These are phyloP conservation scores for Pestalotiopsis sp. DNA, from an alignment of 2,329 filamentous ascomycete species.

Conservation along the genomic window DNA sequence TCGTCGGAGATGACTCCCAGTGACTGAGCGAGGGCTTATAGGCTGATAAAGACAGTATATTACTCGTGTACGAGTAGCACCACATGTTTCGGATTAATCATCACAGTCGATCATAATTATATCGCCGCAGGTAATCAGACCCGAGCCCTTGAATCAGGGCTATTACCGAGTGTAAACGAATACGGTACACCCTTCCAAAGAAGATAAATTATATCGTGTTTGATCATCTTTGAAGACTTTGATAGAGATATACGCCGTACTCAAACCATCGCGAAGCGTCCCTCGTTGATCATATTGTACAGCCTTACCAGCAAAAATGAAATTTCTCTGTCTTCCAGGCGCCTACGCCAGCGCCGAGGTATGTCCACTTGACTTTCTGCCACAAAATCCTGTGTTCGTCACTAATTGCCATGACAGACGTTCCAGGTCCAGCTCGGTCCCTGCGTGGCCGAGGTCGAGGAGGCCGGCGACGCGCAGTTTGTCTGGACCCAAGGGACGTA, in stretches of 20 bases:
- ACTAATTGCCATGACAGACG: conserved; percentile 14
- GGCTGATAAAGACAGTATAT: background rate
- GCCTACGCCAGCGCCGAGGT: conserved; percentile 31
- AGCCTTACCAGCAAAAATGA: conserved; percentile 21
- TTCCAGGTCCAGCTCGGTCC: conserved; percentile 16
- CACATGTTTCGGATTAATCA: background rate
- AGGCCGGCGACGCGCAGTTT: conserved; percentile 11
- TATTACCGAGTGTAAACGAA: background rate
- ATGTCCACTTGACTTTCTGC: background rate
- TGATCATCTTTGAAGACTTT: background rate
- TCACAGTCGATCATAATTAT: background rate
- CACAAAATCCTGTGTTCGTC: background rate
- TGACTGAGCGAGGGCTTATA: no score
- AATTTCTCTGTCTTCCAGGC: conserved; percentile 32
- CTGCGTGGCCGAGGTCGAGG: conserved; percentile 14
- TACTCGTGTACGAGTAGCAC: background rate
- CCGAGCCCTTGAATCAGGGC: background rate
- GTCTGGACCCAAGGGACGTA: conserved; percentile 18
- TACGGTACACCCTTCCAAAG: no score
- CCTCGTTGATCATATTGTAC: background rate
- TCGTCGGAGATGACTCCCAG: no score
- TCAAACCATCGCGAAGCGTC: background rate
- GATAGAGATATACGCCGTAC: background rate
- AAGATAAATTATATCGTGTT: no score
- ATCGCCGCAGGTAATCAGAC: background rate